A percentile compares a stretch with the other conserved stretches of the same genome.
These are phyloP conservation scores for Candida golubevii DNA, from an alignment of 805 yeast genomes.

Conservation along the genomic window DNA sequence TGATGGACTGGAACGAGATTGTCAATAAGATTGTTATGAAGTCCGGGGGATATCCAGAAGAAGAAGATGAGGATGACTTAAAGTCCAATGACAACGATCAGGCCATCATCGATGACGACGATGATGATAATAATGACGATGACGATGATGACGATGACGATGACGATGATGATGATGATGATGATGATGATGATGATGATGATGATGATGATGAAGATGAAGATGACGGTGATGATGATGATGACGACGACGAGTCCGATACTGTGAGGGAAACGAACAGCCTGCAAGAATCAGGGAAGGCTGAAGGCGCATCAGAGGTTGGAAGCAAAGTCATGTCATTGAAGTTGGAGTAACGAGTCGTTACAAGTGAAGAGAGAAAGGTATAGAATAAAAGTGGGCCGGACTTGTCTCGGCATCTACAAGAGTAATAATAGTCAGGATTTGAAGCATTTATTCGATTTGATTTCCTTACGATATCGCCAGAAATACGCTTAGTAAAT, in stretches of 20 bases:
- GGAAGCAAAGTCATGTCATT: constrained; percentile 1
- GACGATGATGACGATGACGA: constrained; percentile 35
- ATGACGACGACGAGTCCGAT: constrained; percentile 20
- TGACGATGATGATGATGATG: constrained; percentile 40
- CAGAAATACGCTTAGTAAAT: constrained; percentile 64
- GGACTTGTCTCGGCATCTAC: not conserved
- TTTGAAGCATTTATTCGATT: constrained; percentile 3
- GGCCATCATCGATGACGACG: constrained; percentile 22
- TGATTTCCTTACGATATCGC: not conserved
- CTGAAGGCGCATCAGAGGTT: not conserved
- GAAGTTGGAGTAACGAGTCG: not conserved
- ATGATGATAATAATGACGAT: constrained; percentile 28
- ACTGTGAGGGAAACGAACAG: not conserved
- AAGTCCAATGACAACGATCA: constrained; percentile 37
- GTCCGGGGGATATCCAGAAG: constrained; percentile 51
- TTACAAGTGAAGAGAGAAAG: not conserved
- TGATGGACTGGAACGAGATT: constrained; percentile 96
- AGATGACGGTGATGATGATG: too few relatives aligned
- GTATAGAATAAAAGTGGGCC: not conserved
- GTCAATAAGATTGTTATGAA: constrained; percentile 79
- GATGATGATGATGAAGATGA: constrained; percentile 25
- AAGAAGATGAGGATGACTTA: constrained; percentile 36
- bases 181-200: constrained; percentile 43
- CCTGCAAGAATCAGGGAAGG: not conserved
- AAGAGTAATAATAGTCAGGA: not conserved